Conservation (phyloP, 1,139 yeast genomes). For the Scheffersomyces parashehatae region DNA sequence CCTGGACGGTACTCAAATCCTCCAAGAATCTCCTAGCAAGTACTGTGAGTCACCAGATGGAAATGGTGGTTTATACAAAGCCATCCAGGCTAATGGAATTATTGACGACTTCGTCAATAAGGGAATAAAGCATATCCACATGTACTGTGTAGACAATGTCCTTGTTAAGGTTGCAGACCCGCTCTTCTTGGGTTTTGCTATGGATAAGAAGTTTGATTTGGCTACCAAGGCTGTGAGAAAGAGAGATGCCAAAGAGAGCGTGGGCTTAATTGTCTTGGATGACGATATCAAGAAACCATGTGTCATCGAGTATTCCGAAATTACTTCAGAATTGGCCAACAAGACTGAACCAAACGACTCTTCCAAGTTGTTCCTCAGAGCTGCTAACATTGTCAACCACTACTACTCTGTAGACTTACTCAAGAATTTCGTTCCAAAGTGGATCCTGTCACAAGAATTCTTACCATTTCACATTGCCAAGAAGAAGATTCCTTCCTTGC, state of each 20-base stretch:
- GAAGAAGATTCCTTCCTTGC: constrained; percentile 77
- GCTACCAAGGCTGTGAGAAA: constrained; percentile 97
- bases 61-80: constrained; percentile 94
- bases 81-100: constrained; percentile 64
- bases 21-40: constrained; percentile 54
- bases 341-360: constrained; percentile 51
- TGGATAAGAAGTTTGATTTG: constrained; percentile 61
- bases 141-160: constrained; percentile 96
- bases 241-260: constrained; percentile 82
- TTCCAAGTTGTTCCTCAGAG: constrained; percentile 70
- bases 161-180: constrained; percentile 96
- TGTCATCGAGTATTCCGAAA: constrained; percentile 95
- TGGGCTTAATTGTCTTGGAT: constrained; percentile 85
- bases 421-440: constrained; percentile 55
- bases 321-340: constrained; percentile 70
- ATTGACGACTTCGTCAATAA: constrained; percentile 66
- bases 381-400: constrained; percentile 97
- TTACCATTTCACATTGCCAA: constrained; percentile 93
- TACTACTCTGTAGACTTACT: constrained; percentile 83
- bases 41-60: constrained; percentile 95
- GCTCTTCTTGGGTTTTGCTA: constrained; percentile 83
- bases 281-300: constrained; percentile 66
- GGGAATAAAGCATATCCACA: constrained; percentile 86
- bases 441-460: constrained; percentile 66
- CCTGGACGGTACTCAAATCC: constrained; percentile 65